Conservation (phyloP, 1,139 yeast species). For the Pichia sp. region DNA sequence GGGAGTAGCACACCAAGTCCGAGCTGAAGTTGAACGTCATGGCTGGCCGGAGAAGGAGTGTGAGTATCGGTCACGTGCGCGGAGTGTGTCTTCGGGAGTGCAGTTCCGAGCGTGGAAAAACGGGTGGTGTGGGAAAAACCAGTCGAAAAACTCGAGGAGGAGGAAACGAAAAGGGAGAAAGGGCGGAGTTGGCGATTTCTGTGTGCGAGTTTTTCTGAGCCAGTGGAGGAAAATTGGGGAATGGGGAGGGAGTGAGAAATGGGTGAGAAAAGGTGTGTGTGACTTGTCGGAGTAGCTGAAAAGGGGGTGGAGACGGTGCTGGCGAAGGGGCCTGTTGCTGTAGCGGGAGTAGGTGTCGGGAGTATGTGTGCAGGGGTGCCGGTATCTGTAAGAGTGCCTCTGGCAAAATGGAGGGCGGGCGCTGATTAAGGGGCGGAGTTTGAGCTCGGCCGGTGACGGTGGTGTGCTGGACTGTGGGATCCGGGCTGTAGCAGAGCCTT, state of each 20-base stretch:
- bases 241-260: not conserved
- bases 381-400: too few species aligned
- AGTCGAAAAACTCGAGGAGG: not conserved
- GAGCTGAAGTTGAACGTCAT: constrained; percentile 21
- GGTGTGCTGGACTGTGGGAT: not conserved
- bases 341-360: constrained; percentile 1
- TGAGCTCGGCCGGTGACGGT: not conserved
- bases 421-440: too few species aligned
- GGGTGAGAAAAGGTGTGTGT: not conserved
- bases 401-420: too few species aligned
- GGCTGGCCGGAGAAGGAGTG: not conserved
- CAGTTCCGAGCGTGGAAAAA: too few species aligned
- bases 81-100: not conserved
- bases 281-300: not conserved
- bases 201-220: not conserved
- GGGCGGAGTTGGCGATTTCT: not conserved
- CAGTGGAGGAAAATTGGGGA: not conserved
- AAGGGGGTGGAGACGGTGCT: not conserved
- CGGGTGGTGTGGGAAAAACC: too few species aligned
- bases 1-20: constrained; percentile 29
- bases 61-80: constrained; percentile 1
- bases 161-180: not conserved
- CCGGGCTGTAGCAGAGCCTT: too few species aligned
- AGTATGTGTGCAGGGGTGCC: not conserved
- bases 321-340: not conserved